Conservation (phyloP, 1,284 basidiomycete species). For the Naganishia albida region DNA sequence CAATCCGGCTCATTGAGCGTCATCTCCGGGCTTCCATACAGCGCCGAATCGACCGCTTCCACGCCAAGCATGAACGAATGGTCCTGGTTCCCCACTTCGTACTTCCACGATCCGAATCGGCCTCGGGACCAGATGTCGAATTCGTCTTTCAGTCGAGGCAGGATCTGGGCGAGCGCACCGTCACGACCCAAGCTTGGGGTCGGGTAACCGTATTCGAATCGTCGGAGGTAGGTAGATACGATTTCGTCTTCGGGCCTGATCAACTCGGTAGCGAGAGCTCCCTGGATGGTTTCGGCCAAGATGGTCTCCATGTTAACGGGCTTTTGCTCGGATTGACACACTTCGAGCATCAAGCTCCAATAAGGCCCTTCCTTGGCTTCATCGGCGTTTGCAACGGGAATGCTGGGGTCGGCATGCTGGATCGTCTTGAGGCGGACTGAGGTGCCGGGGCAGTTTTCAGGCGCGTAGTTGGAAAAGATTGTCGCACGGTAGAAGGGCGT, state of each 20-base stretch:
- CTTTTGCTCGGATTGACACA: slow-evolving; percentile 58
- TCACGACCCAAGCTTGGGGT: slow-evolving; percentile 58
- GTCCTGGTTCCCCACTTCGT: slow-evolving; percentile 60
- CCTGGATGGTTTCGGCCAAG: slow-evolving; percentile 57
- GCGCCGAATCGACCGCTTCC: slow-evolving; percentile 57
- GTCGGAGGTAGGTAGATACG: slow-evolving; percentile 58
- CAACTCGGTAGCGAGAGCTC: slow-evolving; percentile 57
- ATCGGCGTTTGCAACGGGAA: slow-evolving; percentile 45
- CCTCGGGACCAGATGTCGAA: slow-evolving; percentile 57
- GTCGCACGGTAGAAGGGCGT: slow-evolving; percentile 61
- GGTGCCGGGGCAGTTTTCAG: slow-evolving; percentile 56
- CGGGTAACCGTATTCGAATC: slow-evolving; percentile 56
- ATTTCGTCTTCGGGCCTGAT: slow-evolving; percentile 57
- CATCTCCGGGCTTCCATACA: slow-evolving; percentile 56
- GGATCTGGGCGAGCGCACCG: slow-evolving; percentile 54
- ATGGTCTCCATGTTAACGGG: slow-evolving; percentile 57
- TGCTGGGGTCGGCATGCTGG: slow-evolving; percentile 56
- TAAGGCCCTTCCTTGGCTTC: slow-evolving; percentile 56
- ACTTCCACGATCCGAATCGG: slow-evolving; percentile 60
- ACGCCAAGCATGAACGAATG: slow-evolving; percentile 60
- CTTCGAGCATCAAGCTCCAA: slow-evolving; percentile 59
- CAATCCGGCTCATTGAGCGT: slow-evolving; percentile 56
- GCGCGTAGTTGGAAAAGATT: slow-evolving; percentile 61
- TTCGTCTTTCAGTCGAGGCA: slow-evolving; percentile 55
- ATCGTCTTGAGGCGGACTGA: slow-evolving; percentile 55